Conservation (phyloP, 306 rosid genomes). For the Inga leiocalycina region DNA sequence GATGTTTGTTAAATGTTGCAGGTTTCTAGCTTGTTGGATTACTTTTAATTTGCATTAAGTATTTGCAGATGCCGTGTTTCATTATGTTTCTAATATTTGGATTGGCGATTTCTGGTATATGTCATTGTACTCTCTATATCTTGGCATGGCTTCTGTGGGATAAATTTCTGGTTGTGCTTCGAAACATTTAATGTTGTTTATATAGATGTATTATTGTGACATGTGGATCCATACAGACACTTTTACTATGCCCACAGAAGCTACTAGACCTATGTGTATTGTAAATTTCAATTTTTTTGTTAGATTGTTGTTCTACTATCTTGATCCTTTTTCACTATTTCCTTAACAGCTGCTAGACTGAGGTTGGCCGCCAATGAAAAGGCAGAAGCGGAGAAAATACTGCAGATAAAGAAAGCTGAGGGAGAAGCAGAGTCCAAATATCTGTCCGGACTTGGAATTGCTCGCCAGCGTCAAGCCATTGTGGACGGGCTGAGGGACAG, state of each 20-base stretch:
- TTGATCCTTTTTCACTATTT: constrained; percentile 17
- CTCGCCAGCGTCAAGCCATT: constrained; percentile 80
- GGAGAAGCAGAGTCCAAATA: constrained; percentile 81
- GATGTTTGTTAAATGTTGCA: background rate
- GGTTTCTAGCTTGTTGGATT: background rate
- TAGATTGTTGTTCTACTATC: background rate
- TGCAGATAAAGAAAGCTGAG: constrained; percentile 76
- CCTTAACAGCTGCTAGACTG: constrained; percentile 58
- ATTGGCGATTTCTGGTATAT: background rate
- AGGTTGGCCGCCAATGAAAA: constrained; percentile 73
- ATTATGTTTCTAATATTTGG: background rate
- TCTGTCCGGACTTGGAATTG: constrained; percentile 74
- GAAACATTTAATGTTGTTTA: background rate
- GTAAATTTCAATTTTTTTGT: background rate
- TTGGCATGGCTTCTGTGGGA: background rate
- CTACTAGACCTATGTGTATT: constrained; percentile 28
- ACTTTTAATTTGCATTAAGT: constrained; percentile 11
- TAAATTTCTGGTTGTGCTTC: background rate
- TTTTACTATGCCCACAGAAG: background rate
- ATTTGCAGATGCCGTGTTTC: background rate
- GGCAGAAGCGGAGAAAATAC: constrained; percentile 75
- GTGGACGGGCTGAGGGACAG: constrained; percentile 77
- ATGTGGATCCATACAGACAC: background rate
- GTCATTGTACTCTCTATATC: background rate
- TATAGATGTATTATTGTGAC: background rate